phyloP scores from a whole-genome alignment of 495 filamentous ascomycete species.

The Neurospora sp. region DNA sequence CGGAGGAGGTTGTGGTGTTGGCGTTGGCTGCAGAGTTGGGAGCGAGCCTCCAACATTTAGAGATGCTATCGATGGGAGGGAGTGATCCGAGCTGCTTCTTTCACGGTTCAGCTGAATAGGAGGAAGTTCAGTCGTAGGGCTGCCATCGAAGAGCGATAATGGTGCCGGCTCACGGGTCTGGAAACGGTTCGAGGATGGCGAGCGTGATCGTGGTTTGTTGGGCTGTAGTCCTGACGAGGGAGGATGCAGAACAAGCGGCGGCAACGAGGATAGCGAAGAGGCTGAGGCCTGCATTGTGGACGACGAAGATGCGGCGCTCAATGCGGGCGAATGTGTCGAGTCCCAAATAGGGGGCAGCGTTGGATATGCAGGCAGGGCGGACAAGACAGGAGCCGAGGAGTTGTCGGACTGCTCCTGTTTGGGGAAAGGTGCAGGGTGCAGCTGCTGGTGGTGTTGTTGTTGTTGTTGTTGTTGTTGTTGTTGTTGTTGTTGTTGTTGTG shows the following conservation, averaged over 20 bases:
- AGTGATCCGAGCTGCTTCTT: slow-evolving; percentile 6
- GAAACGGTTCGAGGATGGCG: slow-evolving; percentile 19
- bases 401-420: background rate
- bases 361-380: slow-evolving; percentile 1
- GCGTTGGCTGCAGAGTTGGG: slow-evolving; percentile 10
- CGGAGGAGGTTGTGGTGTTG: slow-evolving; percentile 20
- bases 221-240: slow-evolving; percentile 5
- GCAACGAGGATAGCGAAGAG: slow-evolving; percentile 2
- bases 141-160: slow-evolving; percentile 23
- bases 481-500: background rate
- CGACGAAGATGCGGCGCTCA: background rate
- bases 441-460: background rate
- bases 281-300: background rate
- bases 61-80: slow-evolving; percentile 34
- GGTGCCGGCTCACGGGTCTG: slow-evolving; percentile 30
- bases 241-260: background rate
- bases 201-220: slow-evolving; percentile 1
- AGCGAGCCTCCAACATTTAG: slow-evolving; percentile 23
- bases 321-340: background rate
- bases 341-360: background rate
- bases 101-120: slow-evolving; percentile 28
- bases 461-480: background rate
- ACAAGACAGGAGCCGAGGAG: background rate
- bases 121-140: slow-evolving; percentile 29
- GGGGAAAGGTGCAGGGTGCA: background rate